Percentiles rank a stretch among this genome's conserved stretches.
phyloP scores from a whole-genome alignment of 2,329 filamentous ascomycete genomes.

The Sphaerostilbella broomeana region DNA sequence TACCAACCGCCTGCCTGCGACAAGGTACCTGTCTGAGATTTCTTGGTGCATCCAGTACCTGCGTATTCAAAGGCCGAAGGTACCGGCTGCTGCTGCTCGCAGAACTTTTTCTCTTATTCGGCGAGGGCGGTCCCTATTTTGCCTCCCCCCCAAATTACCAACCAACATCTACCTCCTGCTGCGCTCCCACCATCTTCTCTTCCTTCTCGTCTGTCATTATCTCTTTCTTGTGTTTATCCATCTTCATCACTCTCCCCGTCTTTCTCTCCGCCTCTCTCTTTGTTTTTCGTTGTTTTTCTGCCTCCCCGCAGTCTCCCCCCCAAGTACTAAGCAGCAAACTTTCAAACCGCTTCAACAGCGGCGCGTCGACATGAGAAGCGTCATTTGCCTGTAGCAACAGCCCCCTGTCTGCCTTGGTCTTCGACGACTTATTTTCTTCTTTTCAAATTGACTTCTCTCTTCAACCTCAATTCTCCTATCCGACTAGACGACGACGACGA shows the following conservation, averaged over 20 bases:
- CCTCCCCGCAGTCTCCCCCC: not conserved
- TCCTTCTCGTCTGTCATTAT: slow-evolving; percentile 2
- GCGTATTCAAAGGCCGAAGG: not conserved
- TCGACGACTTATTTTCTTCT: not conserved
- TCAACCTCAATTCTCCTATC: not conserved
- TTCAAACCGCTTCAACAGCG: slow-evolving; percentile 14
- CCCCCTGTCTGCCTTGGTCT: slow-evolving; percentile 1
- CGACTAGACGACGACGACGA: too few species aligned
- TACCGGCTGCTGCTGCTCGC: not conserved
- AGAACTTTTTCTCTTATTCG: slow-evolving; percentile 12
- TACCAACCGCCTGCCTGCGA: too few species aligned
- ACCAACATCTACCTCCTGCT: too few species aligned
- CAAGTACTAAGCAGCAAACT: not conserved
- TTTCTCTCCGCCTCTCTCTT: slow-evolving; percentile 1
- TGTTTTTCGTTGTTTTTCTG: slow-evolving; percentile 1
- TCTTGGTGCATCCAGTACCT: not conserved
- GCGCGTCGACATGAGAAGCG: slow-evolving; percentile 12
- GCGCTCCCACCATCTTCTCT: not conserved
- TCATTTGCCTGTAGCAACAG: slow-evolving; percentile 7
- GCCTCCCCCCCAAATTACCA: too few species aligned
- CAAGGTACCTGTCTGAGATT: too few species aligned
- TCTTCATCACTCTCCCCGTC: not conserved
- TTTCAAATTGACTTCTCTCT: slow-evolving; percentile 2
- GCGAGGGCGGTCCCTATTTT: too few species aligned
- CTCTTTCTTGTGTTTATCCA: not conserved